These are phyloP conservation scores for Mycena rosella DNA, from an alignment of 768 basidiomycete genomes.

Conservation along the genomic window DNA sequence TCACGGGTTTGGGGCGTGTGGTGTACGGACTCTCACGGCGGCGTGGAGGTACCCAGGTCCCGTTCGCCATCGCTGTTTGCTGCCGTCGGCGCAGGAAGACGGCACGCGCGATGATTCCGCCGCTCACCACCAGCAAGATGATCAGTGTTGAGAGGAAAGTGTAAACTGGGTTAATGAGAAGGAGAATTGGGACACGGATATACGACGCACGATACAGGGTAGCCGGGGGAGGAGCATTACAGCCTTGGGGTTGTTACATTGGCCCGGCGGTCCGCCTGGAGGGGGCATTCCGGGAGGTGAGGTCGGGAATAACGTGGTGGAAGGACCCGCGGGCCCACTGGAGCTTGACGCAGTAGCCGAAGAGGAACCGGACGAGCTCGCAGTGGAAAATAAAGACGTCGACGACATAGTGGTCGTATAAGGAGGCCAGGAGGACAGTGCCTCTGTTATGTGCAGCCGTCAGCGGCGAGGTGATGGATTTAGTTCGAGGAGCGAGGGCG, in stretches of 20 bases:
- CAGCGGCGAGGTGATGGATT: not conserved
- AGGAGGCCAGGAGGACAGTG: not conserved
- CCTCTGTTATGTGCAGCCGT: not conserved
- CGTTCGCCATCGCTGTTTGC: slow-evolving; percentile 56
- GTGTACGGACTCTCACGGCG: not conserved
- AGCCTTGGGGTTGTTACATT: not conserved
- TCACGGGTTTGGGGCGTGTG: not conserved
- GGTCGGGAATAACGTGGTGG: too few relatives aligned
- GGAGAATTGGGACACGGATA: not conserved
- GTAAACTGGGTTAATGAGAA: slow-evolving; percentile 32
- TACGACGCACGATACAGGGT: not conserved
- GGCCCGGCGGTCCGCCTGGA: not conserved
- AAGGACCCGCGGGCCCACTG: not conserved
- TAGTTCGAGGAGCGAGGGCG: not conserved
- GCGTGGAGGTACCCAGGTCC: slow-evolving; percentile 47
- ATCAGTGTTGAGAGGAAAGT: slow-evolving; percentile 55
- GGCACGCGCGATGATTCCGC: slow-evolving; percentile 55
- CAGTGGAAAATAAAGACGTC: not conserved
- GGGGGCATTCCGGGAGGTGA: not conserved
- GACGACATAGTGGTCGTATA: not conserved
- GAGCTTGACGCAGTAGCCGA: not conserved
- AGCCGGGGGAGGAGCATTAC: not conserved
- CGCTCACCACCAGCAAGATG: slow-evolving; percentile 58
- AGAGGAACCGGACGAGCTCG: not conserved
- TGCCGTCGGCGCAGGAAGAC: slow-evolving; percentile 55